phyloP scores from a whole-genome alignment of 1,139 yeast genomes.

The Yamadazyma dendronema region DNA sequence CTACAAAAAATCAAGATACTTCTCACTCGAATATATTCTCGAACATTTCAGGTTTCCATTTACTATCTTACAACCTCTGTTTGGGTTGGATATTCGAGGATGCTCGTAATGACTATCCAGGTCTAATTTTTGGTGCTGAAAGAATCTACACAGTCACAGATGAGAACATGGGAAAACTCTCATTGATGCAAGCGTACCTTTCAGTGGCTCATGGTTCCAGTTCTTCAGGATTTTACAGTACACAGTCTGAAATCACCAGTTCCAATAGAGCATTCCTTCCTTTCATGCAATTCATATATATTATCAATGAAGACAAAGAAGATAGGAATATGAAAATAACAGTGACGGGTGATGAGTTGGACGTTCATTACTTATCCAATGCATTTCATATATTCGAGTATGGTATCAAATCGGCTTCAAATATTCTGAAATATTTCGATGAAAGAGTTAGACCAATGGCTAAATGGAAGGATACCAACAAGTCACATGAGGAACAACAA shows the following conservation, averaged over 20 bases:
- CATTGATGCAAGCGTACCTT: conserved; percentile 61
- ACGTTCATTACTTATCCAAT: conserved; percentile 58
- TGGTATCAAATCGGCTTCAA: conserved; percentile 41
- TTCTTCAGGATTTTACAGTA: conserved; percentile 50
- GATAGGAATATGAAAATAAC: conserved; percentile 38
- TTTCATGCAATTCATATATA: conserved; percentile 58
- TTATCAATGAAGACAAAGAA: conserved; percentile 30
- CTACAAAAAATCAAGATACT: not conserved
- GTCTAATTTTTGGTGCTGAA: conserved; percentile 76
- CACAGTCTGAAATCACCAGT: conserved; percentile 42
- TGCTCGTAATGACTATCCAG: conserved; percentile 51
- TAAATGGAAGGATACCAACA: conserved; percentile 14
- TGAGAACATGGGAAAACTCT: conserved; percentile 60
- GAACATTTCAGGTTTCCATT: conserved; percentile 47
- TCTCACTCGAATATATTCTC: conserved; percentile 2
- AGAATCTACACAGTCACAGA: conserved; percentile 63
- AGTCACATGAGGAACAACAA: conserved; percentile 17
- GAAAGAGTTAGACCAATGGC: conserved; percentile 18
- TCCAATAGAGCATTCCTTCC: conserved; percentile 68
- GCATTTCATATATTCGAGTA: conserved; percentile 50
- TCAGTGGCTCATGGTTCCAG: conserved; percentile 64
- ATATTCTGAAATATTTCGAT: conserved; percentile 38
- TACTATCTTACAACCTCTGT: conserved; percentile 66
- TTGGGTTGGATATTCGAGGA: conserved; percentile 69
- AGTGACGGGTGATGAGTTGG: conserved; percentile 66